Evolutionary conservation across 805 yeast genomes (phyloP), one percentile per base, ranked within the genome.

Genomic region (Schizosaccharomyces osmophilus): DNA sequence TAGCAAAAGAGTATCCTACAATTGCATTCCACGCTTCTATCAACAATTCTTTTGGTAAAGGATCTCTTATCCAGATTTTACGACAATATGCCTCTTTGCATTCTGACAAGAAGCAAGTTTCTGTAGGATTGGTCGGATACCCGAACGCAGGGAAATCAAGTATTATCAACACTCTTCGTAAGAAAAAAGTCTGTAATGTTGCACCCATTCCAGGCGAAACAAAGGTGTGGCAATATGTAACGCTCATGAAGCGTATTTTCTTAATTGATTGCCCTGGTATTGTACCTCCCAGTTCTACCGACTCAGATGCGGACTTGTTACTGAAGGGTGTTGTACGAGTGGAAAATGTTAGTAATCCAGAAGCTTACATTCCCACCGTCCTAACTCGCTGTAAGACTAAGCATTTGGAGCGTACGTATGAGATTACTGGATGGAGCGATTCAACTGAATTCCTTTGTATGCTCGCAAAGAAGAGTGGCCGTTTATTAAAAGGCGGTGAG

Each of bases 181-280:
- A 83, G 72, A 93, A 93, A 79, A 93, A 90, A 75, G 98, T 90
- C 59, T 93, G 97, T 75, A 83, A 79, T 57, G 97, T 90, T 59
- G 98, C 98, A 1, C 98, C 98, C 59, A 88, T 90, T 68, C 98
- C 98, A 39, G 98, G 98, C 72, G 98, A 90, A 71, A 90, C 98
- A 43, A 90, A 90, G 73, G 97, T 90, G 57, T 90, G 98, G 98
- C 98, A 90, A 76, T 90, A 90, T 75, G 89, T 90, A 68, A 89
- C 98, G 3, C 77, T 90, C 68, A 90, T 93, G 97, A 90, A 90
- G 77, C 80, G 90, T 66, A 90, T 90, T 61, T 90, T 89, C 73
- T 76, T 90, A 68, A 93, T 90, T 68, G 98, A 90, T 74, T 93
- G 98, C 77, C 98, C 98, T 2, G 98, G 98, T 74, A 90, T 90